Conservation (phyloP, 257 asterid genomes). For the Mitragyna speciosa region DNA sequence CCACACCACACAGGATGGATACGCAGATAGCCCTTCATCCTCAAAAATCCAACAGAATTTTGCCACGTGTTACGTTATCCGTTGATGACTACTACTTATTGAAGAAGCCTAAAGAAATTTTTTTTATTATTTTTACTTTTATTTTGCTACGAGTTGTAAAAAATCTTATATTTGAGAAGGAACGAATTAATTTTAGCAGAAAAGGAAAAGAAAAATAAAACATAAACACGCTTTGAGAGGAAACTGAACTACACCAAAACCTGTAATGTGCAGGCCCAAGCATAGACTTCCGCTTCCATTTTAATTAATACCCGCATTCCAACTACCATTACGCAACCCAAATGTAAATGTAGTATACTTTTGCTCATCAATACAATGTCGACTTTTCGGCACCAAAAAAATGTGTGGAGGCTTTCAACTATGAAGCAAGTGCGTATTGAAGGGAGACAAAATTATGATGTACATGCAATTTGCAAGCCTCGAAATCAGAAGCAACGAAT, state of each 20-base stretch:
- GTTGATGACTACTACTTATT: neutral
- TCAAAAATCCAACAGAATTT: slow-evolving; percentile 38
- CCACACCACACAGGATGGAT: slow-evolving; percentile 60
- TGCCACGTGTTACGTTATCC: slow-evolving; percentile 52
- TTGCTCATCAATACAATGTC: no score
- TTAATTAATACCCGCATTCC: no score
- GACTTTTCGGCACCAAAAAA: no score
- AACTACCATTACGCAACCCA: no score
- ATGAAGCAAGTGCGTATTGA: neutral
- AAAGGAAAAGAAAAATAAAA: neutral
- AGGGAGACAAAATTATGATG: neutral
- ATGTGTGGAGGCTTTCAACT: neutral
- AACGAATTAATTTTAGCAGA: neutral
- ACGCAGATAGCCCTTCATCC: slow-evolving; percentile 45
- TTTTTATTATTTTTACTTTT: no score
- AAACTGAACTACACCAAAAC: neutral
- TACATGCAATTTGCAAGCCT: neutral
- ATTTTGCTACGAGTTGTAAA: neutral
- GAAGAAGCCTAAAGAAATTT: neutral
- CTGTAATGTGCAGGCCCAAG: neutral
- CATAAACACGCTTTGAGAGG: neutral
- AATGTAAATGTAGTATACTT: no score
- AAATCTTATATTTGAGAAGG: neutral
- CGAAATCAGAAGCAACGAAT: neutral
- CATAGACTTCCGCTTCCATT: neutral